Base-by-base conservation (phyloP, 352 stramenopile genomes). In the Plasmopara muralis region DNA sequence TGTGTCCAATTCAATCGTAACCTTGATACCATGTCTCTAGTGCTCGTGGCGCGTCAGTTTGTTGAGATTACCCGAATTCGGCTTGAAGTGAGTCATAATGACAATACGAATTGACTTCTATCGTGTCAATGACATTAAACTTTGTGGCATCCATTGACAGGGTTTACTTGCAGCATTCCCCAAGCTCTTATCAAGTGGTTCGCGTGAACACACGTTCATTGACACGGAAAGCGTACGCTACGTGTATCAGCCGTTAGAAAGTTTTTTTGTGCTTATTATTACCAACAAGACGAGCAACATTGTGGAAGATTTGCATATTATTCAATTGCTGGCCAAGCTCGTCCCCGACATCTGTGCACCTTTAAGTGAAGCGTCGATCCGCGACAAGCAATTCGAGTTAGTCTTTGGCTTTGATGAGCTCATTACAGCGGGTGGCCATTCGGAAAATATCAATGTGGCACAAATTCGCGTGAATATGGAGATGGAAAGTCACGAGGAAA, bases 241-340 rank as follows among this genome's bases (percentile, higher is more conserved):
- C 57, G 95, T 99, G 50, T 99, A 99, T 72, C 96, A 99, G 62
- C 95, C 96, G 18, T 85, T 99, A 28, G 97, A 99, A 67, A 96
- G 84, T 49, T 95, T 98, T 53, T 99, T 97, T 67, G 77, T 99
- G 44, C 72, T 99, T 9, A 88, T 99, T 43, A 98, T 99, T 47
- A 99, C 97, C 38, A 99, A 98, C 69, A 98, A 98, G 79, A 97
- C 89, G 47, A 97, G 84, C 50, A 99, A 99, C 75, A 99, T 99
- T 68, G 96, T 99, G 39, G 92, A 99, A 66, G 97, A 99, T 75
- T 66, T 99, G 55, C 94, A 98, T 53, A 99, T 96, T 34, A 90
- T 99, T 33, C 91, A 97, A 52, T 64, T 99, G 53, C 77, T 99
- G 33, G 88, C 95, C 30, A 99, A 99, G 77, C 87, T 98, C 35